Conservation (phyloP, 495 filamentous ascomycete genomes). For the Chlorociboria aeruginascens region DNA sequence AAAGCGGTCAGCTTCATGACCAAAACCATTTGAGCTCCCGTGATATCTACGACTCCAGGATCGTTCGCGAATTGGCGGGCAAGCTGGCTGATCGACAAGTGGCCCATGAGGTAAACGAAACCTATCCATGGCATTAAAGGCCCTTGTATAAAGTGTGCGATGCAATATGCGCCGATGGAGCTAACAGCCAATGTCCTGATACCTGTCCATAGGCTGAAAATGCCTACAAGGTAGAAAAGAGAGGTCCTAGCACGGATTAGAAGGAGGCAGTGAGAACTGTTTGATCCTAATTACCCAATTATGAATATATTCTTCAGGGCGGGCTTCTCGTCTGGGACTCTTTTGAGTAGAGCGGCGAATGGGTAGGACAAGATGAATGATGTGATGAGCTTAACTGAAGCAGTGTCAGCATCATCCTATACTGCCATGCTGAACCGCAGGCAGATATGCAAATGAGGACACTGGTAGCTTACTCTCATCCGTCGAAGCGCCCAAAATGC, state of each 20-base stretch:
- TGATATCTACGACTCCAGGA: conserved; percentile 67
- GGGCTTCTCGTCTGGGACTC: conserved; percentile 75
- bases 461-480: conserved; percentile 62
- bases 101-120: conserved; percentile 89
- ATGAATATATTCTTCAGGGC: conserved; percentile 85
- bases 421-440: background rate
- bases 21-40: conserved; percentile 94
- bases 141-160: conserved; percentile 74
- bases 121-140: conserved; percentile 97
- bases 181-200: conserved; percentile 68
- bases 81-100: conserved; percentile 87
- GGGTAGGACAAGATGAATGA: conserved; percentile 92
- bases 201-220: conserved; percentile 92
- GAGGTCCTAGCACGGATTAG: conserved; percentile 39
- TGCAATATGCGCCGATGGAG: conserved; percentile 66
- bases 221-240: conserved; percentile 81
- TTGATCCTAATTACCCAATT: conserved; percentile 45
- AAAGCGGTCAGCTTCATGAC: conserved; percentile 98
- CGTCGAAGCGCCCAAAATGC: conserved; percentile 58
- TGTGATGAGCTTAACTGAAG: conserved; percentile 79
- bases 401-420: conserved; percentile 8
- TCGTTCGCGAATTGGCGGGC: conserved; percentile 58
- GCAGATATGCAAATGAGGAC: background rate
- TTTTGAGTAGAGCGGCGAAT: conserved; percentile 76
- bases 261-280: background rate